These are phyloP conservation scores for Fusarium penzigii DNA, from an alignment of 2,329 filamentous ascomycete species.

Conservation along the genomic window DNA sequence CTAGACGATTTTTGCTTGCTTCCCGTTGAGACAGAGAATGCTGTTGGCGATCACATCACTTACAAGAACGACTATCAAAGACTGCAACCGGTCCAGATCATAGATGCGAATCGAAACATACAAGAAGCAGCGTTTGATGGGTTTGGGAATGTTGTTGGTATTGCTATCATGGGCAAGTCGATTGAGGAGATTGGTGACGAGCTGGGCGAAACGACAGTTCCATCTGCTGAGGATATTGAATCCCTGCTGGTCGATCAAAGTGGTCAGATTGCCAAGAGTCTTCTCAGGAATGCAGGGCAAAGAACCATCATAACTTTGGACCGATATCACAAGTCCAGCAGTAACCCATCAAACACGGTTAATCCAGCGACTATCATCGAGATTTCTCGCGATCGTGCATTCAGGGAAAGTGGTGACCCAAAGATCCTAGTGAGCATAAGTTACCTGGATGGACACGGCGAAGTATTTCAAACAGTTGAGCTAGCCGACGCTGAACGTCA, in stretches of 20 bases:
- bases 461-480: neutral
- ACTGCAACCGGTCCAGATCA: neutral
- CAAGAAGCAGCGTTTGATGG: neutral
- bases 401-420: neutral
- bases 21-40: neutral
- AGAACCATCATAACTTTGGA: neutral
- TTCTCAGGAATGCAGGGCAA: neutral
- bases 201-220: neutral
- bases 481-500: neutral
- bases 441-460: neutral
- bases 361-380: neutral
- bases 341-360: too few species aligned
- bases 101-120: neutral
- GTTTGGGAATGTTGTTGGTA: neutral
- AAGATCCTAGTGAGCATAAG: neutral
- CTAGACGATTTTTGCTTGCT: neutral
- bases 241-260: neutral
- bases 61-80: conserved; percentile 1
- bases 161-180: neutral
- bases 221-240: neutral
- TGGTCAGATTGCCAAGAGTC: neutral
- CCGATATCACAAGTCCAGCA: neutral
- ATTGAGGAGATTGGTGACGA: neutral
- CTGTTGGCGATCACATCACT: neutral
- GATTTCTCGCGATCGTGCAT: neutral